Evolutionary conservation across 345 rosid species (phyloP).

Genomic region (Litchi chinensis): DNA sequence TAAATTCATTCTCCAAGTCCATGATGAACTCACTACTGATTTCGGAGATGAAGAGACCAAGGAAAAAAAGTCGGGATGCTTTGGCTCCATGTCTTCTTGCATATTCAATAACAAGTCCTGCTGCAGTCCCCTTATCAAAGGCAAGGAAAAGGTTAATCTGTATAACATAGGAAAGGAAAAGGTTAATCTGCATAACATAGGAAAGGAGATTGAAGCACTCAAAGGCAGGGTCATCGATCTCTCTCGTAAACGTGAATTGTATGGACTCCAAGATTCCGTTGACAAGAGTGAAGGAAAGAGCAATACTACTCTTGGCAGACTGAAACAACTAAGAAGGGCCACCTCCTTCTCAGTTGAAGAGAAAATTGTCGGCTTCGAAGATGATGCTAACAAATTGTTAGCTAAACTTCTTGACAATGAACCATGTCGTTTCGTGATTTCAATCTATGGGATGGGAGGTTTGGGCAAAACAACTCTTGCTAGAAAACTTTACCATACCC

Average conservation of each 20-base stretch:
- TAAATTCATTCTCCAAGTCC: slow-evolving; percentile 17
- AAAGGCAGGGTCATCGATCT: slow-evolving; percentile 14
- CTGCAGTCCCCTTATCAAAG: background rate
- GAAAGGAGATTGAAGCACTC: slow-evolving; percentile 1
- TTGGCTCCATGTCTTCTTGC: background rate
- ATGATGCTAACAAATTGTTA: slow-evolving; percentile 11
- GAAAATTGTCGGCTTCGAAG: background rate
- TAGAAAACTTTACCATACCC: slow-evolving; percentile 23
- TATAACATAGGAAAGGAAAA: slow-evolving; percentile 5
- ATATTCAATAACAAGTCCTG: too few species aligned
- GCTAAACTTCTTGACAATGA: slow-evolving; percentile 21
- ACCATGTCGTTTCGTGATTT: slow-evolving; percentile 18
- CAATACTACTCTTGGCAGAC: slow-evolving; percentile 9
- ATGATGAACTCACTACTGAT: too few species aligned
- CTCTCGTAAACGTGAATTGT: slow-evolving; percentile 18
- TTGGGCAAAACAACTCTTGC: slow-evolving; percentile 35
- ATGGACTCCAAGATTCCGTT: slow-evolving; percentile 21
- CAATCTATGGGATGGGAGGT: slow-evolving; percentile 37
- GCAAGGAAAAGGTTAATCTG: background rate
- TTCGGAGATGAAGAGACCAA: too few species aligned
- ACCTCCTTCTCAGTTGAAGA: slow-evolving; percentile 3
- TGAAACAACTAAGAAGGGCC: slow-evolving; percentile 23
- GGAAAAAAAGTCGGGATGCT: background rate
- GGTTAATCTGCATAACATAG: slow-evolving; percentile 11
- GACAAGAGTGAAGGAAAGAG: background rate